Percentiles rank a stretch among this genome's conserved stretches.
phyloP scores from a whole-genome alignment of 2,329 filamentous ascomycete species.

The Cadophora luteo-olivacea region DNA sequence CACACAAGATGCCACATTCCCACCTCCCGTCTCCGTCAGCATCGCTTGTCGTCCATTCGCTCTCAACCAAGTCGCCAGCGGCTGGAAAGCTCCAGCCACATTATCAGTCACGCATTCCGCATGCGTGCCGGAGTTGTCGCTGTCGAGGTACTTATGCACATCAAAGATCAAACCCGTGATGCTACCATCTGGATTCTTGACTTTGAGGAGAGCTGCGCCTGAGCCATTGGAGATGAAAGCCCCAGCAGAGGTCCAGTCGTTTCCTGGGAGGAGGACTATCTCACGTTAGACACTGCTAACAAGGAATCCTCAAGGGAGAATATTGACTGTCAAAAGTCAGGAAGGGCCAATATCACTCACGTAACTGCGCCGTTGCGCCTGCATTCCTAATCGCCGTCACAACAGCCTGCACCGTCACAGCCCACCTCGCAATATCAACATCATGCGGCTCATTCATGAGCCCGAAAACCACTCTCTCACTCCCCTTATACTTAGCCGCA shows the following conservation, averaged over 20 bases:
- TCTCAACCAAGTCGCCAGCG: constrained; percentile 47
- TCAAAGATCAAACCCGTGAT: constrained; percentile 63
- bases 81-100: constrained; percentile 52
- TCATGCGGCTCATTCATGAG: constrained; percentile 67
- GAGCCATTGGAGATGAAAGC: constrained; percentile 56
- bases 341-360: neutral
- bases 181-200: constrained; percentile 65
- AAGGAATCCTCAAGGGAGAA: neutral
- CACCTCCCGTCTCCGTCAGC: constrained; percentile 54
- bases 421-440: constrained; percentile 62
- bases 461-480: constrained; percentile 64
- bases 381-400: constrained; percentile 69
- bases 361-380: constrained; percentile 65
- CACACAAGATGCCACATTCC: constrained; percentile 44
- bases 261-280: constrained; percentile 67
- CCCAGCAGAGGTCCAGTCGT: constrained; percentile 60
- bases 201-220: constrained; percentile 55
- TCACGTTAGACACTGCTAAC: neutral
- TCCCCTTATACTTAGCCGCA: constrained; percentile 61
- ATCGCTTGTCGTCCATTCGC: constrained; percentile 22
- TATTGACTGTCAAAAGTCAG: no score
- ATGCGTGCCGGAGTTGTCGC: constrained; percentile 60
- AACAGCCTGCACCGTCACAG: constrained; percentile 63
- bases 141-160: constrained; percentile 66
- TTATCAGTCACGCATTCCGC: constrained; percentile 60